Conservation (phyloP, 169 alveolate genomes). For the Neospora caninum region DNA sequence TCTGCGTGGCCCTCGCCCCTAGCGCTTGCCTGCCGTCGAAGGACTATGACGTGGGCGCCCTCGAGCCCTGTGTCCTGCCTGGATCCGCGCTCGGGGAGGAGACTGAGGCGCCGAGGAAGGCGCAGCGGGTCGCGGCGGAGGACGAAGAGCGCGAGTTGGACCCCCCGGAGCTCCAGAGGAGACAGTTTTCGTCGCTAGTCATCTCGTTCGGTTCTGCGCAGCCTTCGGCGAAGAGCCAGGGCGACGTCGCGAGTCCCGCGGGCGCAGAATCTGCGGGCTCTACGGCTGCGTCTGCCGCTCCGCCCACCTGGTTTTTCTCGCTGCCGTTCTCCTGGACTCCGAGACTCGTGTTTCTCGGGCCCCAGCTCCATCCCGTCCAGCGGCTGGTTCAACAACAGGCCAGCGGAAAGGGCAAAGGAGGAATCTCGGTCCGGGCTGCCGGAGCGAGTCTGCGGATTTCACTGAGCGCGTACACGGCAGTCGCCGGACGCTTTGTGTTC, state of each 20-base stretch:
- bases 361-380: neutral
- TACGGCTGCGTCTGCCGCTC: neutral
- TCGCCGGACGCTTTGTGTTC: slow-evolving; percentile 25
- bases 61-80: neutral
- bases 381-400: neutral
- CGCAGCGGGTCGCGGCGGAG: neutral
- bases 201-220: neutral
- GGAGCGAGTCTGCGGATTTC: neutral
- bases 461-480: slow-evolving; percentile 18
- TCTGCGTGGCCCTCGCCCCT: slow-evolving; percentile 15
- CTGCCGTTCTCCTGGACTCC: slow-evolving; percentile 20
- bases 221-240: too few relatives aligned
- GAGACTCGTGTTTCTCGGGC: slow-evolving; percentile 5
- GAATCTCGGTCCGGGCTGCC: neutral
- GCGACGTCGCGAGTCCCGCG: too few relatives aligned
- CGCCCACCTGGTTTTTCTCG: neutral
- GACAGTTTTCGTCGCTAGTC: neutral
- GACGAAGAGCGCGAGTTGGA: neutral
- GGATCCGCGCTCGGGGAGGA: neutral
- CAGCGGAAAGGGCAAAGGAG: neutral
- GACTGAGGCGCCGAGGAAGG: neutral
- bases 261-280: too few relatives aligned
- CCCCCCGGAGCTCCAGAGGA: neutral
- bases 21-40: slow-evolving; percentile 4
- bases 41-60: neutral